phyloP scores from a whole-genome alignment of 768 basidiomycete species.

The Boletus speciosus region DNA sequence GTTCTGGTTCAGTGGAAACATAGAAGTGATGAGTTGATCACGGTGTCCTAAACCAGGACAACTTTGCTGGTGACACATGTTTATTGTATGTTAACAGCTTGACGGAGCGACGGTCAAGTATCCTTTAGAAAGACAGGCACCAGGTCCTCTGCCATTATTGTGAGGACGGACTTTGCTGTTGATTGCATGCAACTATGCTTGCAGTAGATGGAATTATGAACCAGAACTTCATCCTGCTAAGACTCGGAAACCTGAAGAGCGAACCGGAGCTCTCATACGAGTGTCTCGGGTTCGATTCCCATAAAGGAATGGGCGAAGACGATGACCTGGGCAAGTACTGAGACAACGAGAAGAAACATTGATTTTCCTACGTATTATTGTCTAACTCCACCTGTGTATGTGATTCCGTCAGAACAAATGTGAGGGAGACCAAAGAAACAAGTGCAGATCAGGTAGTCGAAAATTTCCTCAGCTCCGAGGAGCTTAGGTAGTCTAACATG shows the following conservation, averaged over 20 bases:
- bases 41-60: background rate
- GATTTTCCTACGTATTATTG: background rate
- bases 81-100: background rate
- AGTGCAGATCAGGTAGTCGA: background rate
- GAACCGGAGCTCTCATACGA: background rate
- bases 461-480: slow-evolving; percentile 25
- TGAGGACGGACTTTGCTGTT: background rate
- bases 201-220: background rate
- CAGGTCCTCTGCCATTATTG: background rate
- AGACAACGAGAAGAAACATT: background rate
- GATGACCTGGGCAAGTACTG: background rate
- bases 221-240: background rate
- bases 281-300: background rate
- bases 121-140: background rate
- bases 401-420: background rate
- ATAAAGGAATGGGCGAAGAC: background rate
- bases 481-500: slow-evolving; percentile 33
- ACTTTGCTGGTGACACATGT: background rate
- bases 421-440: background rate
- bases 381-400: background rate
- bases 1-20: slow-evolving; percentile 28
- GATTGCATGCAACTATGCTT: background rate
- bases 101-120: background rate
- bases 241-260: background rate
- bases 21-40: slow-evolving; percentile 19